A percentile compares a stretch with the other conserved stretches of the same genome.
Conservation (phyloP, 306 rosid genomes). For the Medicago arabica region DNA sequence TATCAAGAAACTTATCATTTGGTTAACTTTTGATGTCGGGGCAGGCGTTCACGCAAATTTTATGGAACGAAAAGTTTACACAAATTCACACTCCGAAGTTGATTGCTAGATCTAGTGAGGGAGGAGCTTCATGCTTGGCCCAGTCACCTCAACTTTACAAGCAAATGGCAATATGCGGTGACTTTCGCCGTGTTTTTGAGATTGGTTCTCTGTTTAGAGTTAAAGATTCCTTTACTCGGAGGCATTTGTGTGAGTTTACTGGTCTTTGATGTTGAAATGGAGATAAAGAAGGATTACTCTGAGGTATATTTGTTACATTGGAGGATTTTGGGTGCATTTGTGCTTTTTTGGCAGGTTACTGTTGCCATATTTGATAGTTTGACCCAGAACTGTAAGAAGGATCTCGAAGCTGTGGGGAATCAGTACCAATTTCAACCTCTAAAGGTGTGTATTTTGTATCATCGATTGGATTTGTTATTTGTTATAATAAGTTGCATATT, state of each 20-base stretch:
- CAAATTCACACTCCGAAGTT: conserved; percentile 85
- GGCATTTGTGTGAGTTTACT: conserved; percentile 90
- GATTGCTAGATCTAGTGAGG: conserved; percentile 92
- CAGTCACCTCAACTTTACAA: conserved; percentile 96
- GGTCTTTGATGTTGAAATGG: conserved; percentile 98
- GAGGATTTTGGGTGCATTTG: conserved; percentile 7
- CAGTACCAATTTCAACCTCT: conserved; percentile 91
- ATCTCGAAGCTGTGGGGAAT: conserved; percentile 71
- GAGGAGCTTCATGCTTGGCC: conserved; percentile 94
- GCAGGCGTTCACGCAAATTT: conserved; percentile 79
- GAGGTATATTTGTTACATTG: conserved; percentile 61
- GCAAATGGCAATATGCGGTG: conserved; percentile 90
- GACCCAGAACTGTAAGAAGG: conserved; percentile 65
- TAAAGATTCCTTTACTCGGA: conserved; percentile 81
- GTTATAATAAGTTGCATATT: not conserved
- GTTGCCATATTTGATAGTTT: conserved; percentile 75
- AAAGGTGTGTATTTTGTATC: conserved; percentile 53
- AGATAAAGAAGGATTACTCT: conserved; percentile 68
- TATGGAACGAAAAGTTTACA: conserved; percentile 48
- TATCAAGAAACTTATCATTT: not conserved
- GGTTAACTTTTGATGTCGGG: conserved; percentile 17
- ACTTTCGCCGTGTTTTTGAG: conserved; percentile 83
- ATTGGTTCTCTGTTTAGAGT: conserved; percentile 85
- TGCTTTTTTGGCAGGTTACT: conserved; percentile 65
- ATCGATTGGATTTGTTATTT: not conserved